Base-by-base conservation (phyloP, 192 early-diverging fungal genomes). In the Linnemannia elongata region DNA sequence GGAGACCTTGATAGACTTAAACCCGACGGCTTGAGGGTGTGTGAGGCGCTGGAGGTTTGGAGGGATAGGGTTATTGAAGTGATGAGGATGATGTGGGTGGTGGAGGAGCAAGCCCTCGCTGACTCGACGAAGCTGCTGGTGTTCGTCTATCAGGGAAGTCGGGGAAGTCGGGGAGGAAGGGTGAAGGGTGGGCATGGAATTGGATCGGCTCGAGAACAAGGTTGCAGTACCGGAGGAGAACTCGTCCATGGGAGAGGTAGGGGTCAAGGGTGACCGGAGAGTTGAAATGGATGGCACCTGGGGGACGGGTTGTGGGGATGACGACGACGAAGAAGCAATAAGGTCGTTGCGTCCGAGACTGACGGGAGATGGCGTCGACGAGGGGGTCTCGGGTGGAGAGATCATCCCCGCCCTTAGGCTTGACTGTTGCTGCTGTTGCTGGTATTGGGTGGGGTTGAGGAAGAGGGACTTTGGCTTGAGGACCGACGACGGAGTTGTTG, bases 1-100 rank as follows among this genome's bases (percentile, higher is more conserved):
- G 55, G 63, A 18, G 12, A 95, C 92, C 33, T 98, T 98, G 35
- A 94, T 94, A 9, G 72, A 27, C 55, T 12, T 42, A 8, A 69
- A 55, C 2, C 39, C 55, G 35, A 36, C 49, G 10, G 71, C 69
- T 17, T 12, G 54, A 18, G 27, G 39, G 20, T 54, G n/a, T 22
- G 30, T 18, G 30, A 33, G 38, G 38, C 66, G 42, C 9, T 71
- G 76, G 13, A 63, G 63, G 38, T 39, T 13, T 15, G 36, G 9
- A 9, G 57, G 57, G 55, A 72, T 72, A 12, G 70, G 39, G 15
- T 38, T 20, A 52, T 35, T n/a, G n/a, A 52, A 27, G 49, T 45
- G 72, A 45, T 45, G 44, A 6, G 18, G 60, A 42, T 22, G 55
- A 24, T 77, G 36, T 57, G 24, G 39, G 57, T 38, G 57, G 38